These are phyloP conservation scores for Candida broadrunensis DNA, from an alignment of 805 yeast genomes.

Conservation along the genomic window DNA sequence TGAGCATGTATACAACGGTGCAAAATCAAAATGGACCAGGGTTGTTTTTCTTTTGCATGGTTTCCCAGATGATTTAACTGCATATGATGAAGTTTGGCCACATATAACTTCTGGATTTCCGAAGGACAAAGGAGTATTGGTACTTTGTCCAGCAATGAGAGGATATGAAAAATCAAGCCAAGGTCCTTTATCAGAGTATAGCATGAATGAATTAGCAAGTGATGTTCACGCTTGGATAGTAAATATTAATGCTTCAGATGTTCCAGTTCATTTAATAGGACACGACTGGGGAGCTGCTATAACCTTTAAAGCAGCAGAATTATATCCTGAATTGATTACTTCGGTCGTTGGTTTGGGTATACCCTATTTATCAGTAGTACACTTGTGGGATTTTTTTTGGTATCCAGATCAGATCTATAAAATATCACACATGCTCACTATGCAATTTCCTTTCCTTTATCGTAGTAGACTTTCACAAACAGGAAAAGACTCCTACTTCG, in stretches of 20 bases:
- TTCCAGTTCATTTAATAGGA: constrained; percentile 37
- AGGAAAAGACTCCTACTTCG: constrained; percentile 20
- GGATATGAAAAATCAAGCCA: constrained; percentile 36
- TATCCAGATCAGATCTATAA: constrained; percentile 32
- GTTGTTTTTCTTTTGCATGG: constrained; percentile 34
- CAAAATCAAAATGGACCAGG: constrained; percentile 12
- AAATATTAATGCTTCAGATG: constrained; percentile 13
- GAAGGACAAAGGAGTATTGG: constrained; percentile 14
- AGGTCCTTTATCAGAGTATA: constrained; percentile 20
- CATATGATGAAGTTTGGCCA: constrained; percentile 23
- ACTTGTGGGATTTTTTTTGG: constrained; percentile 23
- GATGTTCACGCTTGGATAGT: constrained; percentile 34
- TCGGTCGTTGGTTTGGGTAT: constrained; percentile 35
- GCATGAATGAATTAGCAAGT: constrained; percentile 25
- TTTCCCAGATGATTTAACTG: constrained; percentile 36
- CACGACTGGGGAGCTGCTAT: constrained; percentile 46
- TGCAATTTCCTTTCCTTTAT: constrained; percentile 30
- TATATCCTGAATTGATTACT: constrained; percentile 31
- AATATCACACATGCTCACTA: constrained; percentile 34
- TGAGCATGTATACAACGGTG: constrained; percentile 11
- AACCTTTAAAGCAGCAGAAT: constrained; percentile 29
- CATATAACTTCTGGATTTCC: constrained; percentile 15
- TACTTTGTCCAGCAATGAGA: constrained; percentile 33
- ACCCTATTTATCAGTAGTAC: constrained; percentile 30
- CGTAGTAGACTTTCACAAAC: constrained; percentile 10